A percentile compares a stretch with the other conserved stretches of the same genome.
phyloP scores from a whole-genome alignment of 169 alveolate species.

The Eimeria maxima region DNA sequence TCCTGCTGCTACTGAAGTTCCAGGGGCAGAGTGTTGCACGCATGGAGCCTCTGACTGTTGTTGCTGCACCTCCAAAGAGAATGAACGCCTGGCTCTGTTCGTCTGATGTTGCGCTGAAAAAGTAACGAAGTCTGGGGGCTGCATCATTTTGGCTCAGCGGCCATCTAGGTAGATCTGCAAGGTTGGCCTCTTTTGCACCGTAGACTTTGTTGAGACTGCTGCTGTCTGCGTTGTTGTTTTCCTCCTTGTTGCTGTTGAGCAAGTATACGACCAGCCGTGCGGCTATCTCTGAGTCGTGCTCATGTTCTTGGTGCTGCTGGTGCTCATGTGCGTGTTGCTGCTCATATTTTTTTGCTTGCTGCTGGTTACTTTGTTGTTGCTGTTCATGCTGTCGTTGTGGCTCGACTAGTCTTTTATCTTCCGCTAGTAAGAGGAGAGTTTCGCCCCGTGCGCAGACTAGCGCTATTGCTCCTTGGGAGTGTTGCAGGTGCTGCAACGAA shows the following conservation, averaged over 20 bases:
- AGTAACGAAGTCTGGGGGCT: slow-evolving; percentile 26
- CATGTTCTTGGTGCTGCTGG: background rate
- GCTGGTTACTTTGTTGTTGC: background rate
- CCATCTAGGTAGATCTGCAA: background rate
- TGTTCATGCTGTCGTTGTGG: background rate
- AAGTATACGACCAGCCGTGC: slow-evolving; percentile 5
- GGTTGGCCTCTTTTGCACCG: background rate
- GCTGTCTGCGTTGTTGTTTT: background rate
- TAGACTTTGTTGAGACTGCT: background rate
- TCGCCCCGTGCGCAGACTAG: slow-evolving; percentile 7
- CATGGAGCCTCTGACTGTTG: background rate
- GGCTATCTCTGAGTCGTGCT: background rate
- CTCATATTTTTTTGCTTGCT: no score
- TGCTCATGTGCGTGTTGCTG: background rate
- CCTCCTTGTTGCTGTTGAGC: background rate
- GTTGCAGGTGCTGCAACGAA: background rate
- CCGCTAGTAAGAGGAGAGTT: background rate
- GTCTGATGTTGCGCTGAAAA: background rate
- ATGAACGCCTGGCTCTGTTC: slow-evolving; percentile 7
- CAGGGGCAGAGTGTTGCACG: background rate
- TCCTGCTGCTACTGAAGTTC: background rate
- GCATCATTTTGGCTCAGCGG: background rate
- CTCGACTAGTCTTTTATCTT: background rate
- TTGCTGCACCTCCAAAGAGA: slow-evolving; percentile 36
- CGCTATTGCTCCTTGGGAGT: slow-evolving; percentile 12